Evolutionary conservation across 805 yeast species (phyloP).

Genomic region (Pichia manshurica): DNA sequence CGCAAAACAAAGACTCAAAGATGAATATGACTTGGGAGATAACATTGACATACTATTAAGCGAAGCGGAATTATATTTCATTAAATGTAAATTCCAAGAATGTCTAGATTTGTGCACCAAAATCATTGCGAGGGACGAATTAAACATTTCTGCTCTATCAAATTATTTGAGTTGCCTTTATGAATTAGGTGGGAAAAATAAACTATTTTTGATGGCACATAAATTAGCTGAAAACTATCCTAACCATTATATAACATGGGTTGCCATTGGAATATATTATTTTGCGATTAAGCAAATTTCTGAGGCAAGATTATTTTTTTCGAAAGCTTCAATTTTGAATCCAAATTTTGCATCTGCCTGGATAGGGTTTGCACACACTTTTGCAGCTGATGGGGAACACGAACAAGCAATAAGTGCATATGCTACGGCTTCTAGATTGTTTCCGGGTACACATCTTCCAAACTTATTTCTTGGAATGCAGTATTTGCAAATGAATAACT

Average conservation of each 20-base stretch:
- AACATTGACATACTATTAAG: constrained; percentile 67
- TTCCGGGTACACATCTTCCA: constrained; percentile 88
- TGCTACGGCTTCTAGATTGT: constrained; percentile 88
- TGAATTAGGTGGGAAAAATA: constrained; percentile 79
- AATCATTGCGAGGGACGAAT: constrained; percentile 53
- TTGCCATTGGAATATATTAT: constrained; percentile 88
- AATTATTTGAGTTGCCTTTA: constrained; percentile 76
- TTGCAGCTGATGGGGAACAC: constrained; percentile 97
- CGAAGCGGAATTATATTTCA: constrained; percentile 62
- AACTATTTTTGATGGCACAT: constrained; percentile 74
- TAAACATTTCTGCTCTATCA: constrained; percentile 68
- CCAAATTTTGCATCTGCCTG: constrained; percentile 94
- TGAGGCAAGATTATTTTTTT: constrained; percentile 83
- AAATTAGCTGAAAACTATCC: constrained; percentile 83
- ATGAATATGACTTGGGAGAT: constrained; percentile 64
- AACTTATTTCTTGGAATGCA: constrained; percentile 93
- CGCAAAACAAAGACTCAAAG: constrained; percentile 58
- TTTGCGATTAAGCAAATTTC: constrained; percentile 62
- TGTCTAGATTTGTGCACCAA: constrained; percentile 71
- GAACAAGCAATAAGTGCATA: constrained; percentile 97
- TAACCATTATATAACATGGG: constrained; percentile 77
- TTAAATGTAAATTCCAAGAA: constrained; percentile 72
- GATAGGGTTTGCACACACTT: constrained; percentile 98
- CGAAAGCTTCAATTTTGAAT: constrained; percentile 80
- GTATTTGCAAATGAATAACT: constrained; percentile 80